Conservation (phyloP, 768 basidiomycete genomes). For the Rhodotorula paludigena region DNA sequence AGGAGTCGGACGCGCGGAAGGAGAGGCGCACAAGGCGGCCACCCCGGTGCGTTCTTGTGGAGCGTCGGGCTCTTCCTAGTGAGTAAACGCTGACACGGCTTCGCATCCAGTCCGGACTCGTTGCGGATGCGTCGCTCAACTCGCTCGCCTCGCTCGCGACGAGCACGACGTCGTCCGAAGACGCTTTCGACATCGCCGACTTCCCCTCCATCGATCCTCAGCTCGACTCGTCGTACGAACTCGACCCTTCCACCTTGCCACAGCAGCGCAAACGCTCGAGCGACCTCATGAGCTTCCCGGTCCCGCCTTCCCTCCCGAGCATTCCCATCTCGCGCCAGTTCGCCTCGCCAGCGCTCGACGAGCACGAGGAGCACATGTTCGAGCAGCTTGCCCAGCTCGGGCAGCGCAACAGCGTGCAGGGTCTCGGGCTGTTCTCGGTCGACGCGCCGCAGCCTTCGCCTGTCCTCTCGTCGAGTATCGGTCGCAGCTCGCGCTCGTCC, state of each 20-base stretch:
- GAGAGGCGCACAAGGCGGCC: too few species aligned
- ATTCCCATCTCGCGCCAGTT: not conserved
- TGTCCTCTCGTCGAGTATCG: not conserved
- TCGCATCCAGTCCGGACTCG: not conserved
- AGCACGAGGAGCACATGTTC: constrained; percentile 2
- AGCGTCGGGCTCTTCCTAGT: too few species aligned
- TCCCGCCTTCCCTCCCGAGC: constrained; percentile 11
- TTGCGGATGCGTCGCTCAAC: constrained; percentile 7
- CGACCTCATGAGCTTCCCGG: constrained; percentile 22
- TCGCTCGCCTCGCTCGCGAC: constrained; percentile 23
- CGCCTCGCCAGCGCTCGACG: not conserved
- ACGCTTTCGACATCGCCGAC: constrained; percentile 36
- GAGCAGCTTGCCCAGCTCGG: constrained; percentile 24
- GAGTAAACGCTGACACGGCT: not conserved
- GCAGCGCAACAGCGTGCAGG: not conserved
- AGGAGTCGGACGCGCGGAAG: too few species aligned
- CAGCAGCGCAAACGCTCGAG: constrained; percentile 8
- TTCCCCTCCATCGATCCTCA: constrained; percentile 21
- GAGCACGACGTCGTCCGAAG: constrained; percentile 18
- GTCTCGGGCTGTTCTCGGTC: constrained; percentile 20
- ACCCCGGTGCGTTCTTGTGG: too few species aligned
- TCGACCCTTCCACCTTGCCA: not conserved
- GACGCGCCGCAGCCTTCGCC: not conserved
- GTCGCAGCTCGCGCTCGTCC: constrained; percentile 8
- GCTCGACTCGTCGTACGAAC: constrained; percentile 4